Evolutionary conservation across 768 basidiomycete genomes (phyloP).

Genomic region (Termitomyces sp.): DNA sequence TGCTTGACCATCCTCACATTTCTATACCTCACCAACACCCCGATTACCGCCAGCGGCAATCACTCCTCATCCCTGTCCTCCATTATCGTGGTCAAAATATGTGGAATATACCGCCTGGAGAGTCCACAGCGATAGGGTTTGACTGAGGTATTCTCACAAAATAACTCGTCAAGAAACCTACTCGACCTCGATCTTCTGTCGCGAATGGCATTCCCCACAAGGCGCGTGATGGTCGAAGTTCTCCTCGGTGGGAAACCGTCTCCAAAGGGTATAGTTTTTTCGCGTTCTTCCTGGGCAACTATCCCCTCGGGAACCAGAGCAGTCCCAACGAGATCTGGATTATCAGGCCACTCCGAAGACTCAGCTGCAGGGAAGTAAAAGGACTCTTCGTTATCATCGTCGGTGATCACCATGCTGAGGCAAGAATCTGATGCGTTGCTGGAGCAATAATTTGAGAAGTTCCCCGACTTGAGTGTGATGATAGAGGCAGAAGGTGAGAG

Average conservation of each 20-base stretch:
- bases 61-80: conserved; percentile 5
- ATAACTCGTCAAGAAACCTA: background rate
- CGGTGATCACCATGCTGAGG: background rate
- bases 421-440: background rate
- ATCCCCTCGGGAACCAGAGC: background rate
- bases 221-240: conserved; percentile 1
- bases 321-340: background rate
- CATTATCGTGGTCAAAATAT: background rate
- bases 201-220: conserved; percentile 4
- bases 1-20: background rate
- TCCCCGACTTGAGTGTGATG: background rate
- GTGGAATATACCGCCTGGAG: background rate
- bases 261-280: background rate
- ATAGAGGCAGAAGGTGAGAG: background rate
- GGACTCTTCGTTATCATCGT: background rate
- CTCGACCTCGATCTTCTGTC: background rate
- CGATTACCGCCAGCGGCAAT: background rate
- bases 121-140: background rate
- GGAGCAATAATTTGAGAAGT: background rate
- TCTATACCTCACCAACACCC: background rate
- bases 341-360: background rate
- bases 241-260: background rate
- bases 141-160: background rate
- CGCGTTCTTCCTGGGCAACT: background rate
- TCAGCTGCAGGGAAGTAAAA: background rate